A percentile compares a stretch with the other conserved stretches of the same genome.
Conservation (phyloP, 495 filamentous ascomycete genomes). For the Xylaria castorea region DNA sequence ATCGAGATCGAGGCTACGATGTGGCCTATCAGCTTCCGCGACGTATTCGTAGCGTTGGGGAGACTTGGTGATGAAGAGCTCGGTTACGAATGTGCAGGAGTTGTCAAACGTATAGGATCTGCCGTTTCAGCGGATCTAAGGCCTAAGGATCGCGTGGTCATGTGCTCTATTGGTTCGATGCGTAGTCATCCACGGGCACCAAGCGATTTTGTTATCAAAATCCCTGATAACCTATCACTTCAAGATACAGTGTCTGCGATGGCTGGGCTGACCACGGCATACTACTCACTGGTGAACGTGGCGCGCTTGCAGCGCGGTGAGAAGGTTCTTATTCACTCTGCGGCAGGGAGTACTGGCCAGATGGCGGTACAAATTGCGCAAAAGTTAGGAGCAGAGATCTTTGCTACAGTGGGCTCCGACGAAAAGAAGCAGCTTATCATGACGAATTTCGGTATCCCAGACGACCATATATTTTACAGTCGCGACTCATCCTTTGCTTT, state of each 20-base stretch:
- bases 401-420: conserved; percentile 48
- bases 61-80: conserved; percentile 37
- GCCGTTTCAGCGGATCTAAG: conserved; percentile 38
- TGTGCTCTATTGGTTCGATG: conserved; percentile 46
- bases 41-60: conserved; percentile 55
- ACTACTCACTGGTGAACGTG: conserved; percentile 45
- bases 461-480: conserved; percentile 51
- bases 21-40: conserved; percentile 45
- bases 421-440: conserved; percentile 51
- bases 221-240: not conserved
- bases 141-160: conserved; percentile 45
- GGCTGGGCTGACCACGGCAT: conserved; percentile 28
- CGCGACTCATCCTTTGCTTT: conserved; percentile 38
- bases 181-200: conserved; percentile 51
- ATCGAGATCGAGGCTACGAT: conserved; percentile 44
- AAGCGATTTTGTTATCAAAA: conserved; percentile 35
- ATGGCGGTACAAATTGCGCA: conserved; percentile 54
- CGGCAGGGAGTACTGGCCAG: conserved; percentile 53
- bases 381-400: conserved; percentile 52
- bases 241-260: not conserved
- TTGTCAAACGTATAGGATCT: conserved; percentile 60
- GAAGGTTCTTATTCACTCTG: conserved; percentile 56
- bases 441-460: conserved; percentile 47
- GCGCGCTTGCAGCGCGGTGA: conserved; percentile 40
- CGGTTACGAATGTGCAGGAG: conserved; percentile 46